Percentiles rank a stretch among this genome's conserved stretches.
phyloP scores from a whole-genome alignment of 139 green algal genomes.

The Spirogloea muscicola region DNA sequence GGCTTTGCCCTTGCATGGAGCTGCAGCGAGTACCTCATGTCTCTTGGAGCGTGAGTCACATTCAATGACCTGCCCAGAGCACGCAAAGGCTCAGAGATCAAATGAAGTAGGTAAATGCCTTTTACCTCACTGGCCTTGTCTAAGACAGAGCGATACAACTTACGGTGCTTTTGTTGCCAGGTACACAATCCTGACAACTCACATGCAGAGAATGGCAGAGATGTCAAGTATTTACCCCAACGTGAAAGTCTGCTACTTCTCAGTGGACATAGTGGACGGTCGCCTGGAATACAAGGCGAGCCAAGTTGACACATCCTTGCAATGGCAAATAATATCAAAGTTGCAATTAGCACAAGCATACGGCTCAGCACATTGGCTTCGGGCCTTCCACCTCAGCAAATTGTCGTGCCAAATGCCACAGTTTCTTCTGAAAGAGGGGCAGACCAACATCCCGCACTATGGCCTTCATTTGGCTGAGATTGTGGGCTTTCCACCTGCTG shows the following conservation, averaged over 20 bases:
- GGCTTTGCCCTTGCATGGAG: conserved; percentile 57
- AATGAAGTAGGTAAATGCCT: background rate
- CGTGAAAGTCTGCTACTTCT: conserved; percentile 38
- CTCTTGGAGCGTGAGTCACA: conserved; percentile 8
- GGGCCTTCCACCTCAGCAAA: too few species aligned
- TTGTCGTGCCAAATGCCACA: too few species aligned
- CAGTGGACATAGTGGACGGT: conserved; percentile 7
- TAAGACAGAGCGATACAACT: background rate
- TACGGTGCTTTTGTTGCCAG: conserved; percentile 4
- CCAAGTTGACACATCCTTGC: too few species aligned
- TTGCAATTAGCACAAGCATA: too few species aligned
- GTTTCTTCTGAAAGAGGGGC: conserved; percentile 28
- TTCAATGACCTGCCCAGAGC: background rate
- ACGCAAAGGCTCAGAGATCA: background rate
- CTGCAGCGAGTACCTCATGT: conserved; percentile 36
- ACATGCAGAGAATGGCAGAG: conserved; percentile 41
- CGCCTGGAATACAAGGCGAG: conserved; percentile 23
- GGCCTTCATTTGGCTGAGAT: conserved; percentile 16
- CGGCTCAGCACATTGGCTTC: too few species aligned
- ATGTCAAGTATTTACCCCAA: conserved; percentile 38
- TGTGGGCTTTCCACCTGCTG: conserved; percentile 7
- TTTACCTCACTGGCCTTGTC: background rate
- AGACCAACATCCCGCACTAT: conserved; percentile 36
- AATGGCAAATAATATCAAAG: too few species aligned
- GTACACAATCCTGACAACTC: conserved; percentile 37